These are phyloP conservation scores for Rhizopogon roseolus DNA, from an alignment of 768 basidiomycete genomes.

Conservation along the genomic window DNA sequence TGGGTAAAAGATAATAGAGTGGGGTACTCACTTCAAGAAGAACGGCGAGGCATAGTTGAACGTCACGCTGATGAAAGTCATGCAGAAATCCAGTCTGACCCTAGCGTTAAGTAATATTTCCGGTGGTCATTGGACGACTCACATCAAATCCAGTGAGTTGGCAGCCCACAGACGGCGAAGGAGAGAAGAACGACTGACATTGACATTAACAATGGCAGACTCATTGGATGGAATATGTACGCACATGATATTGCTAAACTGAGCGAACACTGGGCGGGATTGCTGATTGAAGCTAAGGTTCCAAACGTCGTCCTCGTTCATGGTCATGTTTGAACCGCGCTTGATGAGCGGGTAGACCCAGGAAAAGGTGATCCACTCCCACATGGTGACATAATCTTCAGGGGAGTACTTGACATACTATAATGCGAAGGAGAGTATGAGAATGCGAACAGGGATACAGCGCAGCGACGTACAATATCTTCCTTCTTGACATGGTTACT, in stretches of 20 bases:
- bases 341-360: slow-evolving; percentile 69
- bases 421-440: not conserved
- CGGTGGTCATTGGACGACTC: not conserved
- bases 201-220: not conserved
- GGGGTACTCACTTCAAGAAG: slow-evolving; percentile 63
- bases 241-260: slow-evolving; percentile 31
- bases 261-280: slow-evolving; percentile 57
- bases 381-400: slow-evolving; percentile 73
- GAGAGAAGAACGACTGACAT: slow-evolving; percentile 25
- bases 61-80: slow-evolving; percentile 65
- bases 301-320: slow-evolving; percentile 74
- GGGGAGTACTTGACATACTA: slow-evolving; percentile 33
- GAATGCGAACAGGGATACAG: not conserved
- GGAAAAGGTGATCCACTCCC: slow-evolving; percentile 65
- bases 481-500: slow-evolving; percentile 43
- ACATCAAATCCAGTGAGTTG: slow-evolving; percentile 44
- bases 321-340: slow-evolving; percentile 43
- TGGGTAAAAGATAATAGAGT: not conserved
- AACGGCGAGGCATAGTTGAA: slow-evolving; percentile 82
- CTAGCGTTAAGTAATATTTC: not conserved
- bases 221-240: not conserved
- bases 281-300: slow-evolving; percentile 62
- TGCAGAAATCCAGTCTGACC: slow-evolving; percentile 52
- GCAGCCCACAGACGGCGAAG: slow-evolving; percentile 39
- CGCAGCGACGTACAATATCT: slow-evolving; percentile 52